Percentiles rank a stretch among this genome's conserved stretches.
Conservation (phyloP, 1,284 basidiomycete genomes). For the Sporisorium graminicola region DNA sequence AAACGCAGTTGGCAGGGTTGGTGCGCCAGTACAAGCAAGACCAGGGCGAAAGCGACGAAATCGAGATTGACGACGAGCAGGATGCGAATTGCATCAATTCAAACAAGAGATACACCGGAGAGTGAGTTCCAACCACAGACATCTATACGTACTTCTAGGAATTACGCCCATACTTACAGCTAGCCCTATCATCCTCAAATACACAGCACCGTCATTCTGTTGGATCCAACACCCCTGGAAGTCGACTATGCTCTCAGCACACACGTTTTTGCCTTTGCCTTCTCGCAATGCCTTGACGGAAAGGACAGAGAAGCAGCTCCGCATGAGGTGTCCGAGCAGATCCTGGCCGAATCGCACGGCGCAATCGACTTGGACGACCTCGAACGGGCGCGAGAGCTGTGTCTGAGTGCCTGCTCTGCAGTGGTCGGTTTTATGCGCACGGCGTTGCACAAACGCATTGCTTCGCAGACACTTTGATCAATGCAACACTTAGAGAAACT, state of each 20-base stretch:
- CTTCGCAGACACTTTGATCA: conserved; percentile 18
- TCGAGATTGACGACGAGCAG: conserved; percentile 28
- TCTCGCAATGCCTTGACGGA: conserved; percentile 42
- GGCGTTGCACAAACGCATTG: conserved; percentile 18
- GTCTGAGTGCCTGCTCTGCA: conserved; percentile 25
- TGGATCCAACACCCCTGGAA: conserved; percentile 62
- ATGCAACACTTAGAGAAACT: background rate
- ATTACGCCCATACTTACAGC: background rate
- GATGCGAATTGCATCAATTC: background rate
- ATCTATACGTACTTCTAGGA: background rate
- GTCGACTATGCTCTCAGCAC: conserved; percentile 56
- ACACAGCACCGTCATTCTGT: conserved; percentile 44
- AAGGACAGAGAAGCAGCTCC: conserved; percentile 10
- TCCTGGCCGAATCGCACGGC: conserved; percentile 44
- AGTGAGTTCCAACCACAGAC: conserved; percentile 21
- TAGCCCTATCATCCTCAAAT: background rate
- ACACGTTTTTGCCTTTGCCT: conserved; percentile 61
- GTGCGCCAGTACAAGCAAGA: conserved; percentile 42
- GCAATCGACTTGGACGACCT: conserved; percentile 38
- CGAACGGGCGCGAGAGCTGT: conserved; percentile 26
- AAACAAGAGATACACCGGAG: conserved; percentile 25
- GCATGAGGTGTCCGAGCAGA: conserved; percentile 34
- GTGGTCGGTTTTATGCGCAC: conserved; percentile 30
- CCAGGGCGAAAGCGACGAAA: conserved; percentile 18
- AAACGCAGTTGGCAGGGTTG: conserved; percentile 33